Evolutionary conservation across 345 rosid genomes (phyloP), one percentile per base, ranked within the genome.

Genomic region (Laguncularia racemosa): DNA sequence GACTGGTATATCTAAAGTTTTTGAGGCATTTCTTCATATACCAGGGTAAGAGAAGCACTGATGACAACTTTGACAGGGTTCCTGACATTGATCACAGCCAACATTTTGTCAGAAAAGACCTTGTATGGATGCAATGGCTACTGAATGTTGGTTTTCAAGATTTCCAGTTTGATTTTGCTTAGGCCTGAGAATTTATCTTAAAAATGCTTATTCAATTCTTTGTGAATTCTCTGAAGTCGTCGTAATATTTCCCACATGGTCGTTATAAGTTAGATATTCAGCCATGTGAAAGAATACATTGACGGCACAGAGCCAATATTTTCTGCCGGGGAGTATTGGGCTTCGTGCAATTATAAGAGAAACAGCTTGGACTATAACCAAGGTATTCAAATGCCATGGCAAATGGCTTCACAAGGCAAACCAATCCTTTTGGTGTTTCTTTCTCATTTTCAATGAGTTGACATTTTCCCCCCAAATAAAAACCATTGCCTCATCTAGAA

Each of bases 251-350:
- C 50, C 15, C 18, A n/a, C 19, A 38, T 44, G 28, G 62, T 65
- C 52, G 62, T 75, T 44, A n/a, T 13, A 49, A 28, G 61, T 52
- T 58, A 91, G 98, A 52, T 91, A 91, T 66, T 85, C 92, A 33
- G 71, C 95, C 88, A 76, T 74, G 96, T 82, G 61, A 88, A 85
- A 66, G 92, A 85, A 71, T 88, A 88, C 71, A 82, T 91, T 62
- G 90, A 89, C 71, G 90, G 72, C 52, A 86, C 95, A 13, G 85
- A 80, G 78, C 98, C 98, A 20, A 55, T 79, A 33, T 84, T 88
- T 74, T 81, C 92, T 20, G 90, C 88, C 66, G 96, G 98, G 50
- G 98, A 91, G 76, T 79, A 71, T 59, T 91, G 98, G 98, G 96
- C 85, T 73, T 82, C 95, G 63, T 91, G 98, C 79, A 85, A 74